phyloP scores from a whole-genome alignment of 805 yeast genomes.

The Tetrapisispora nanseiensis region DNA sequence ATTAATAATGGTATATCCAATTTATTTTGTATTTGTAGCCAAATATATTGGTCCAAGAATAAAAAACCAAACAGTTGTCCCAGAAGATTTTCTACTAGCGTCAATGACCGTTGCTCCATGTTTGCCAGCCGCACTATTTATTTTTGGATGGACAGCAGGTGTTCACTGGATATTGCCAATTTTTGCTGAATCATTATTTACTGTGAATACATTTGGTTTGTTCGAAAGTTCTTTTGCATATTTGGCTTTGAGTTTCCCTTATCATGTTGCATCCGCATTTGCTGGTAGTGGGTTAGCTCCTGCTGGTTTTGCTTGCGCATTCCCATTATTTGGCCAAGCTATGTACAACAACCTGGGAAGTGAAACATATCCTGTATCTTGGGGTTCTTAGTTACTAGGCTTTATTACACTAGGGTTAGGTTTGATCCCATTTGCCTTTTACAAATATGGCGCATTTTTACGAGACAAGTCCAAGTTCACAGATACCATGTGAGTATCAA shows the following conservation, averaged over 20 bases:
- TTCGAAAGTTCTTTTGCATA: constrained; percentile 47
- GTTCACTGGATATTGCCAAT: constrained; percentile 44
- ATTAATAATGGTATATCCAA: constrained; percentile 30
- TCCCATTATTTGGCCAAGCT: constrained; percentile 55
- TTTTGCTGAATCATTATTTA: constrained; percentile 35
- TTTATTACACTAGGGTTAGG: constrained; percentile 37
- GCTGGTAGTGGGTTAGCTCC: constrained; percentile 48
- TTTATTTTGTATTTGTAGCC: constrained; percentile 21
- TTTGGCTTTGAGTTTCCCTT: constrained; percentile 38
- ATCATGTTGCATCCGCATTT: constrained; percentile 47
- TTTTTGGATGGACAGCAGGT: constrained; percentile 44
- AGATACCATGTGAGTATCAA: no score
- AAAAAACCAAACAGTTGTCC: constrained; percentile 25
- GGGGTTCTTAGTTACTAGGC: constrained; percentile 46
- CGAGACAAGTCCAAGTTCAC: constrained; percentile 31
- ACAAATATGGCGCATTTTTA: constrained; percentile 36
- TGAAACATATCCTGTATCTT: constrained; percentile 44
- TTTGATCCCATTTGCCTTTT: constrained; percentile 38
- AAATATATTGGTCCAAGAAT: constrained; percentile 23
- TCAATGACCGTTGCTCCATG: constrained; percentile 35
- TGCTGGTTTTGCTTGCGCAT: constrained; percentile 44
- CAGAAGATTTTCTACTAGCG: constrained; percentile 35
- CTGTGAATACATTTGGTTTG: constrained; percentile 33
- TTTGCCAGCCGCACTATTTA: constrained; percentile 36
- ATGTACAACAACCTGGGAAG: constrained; percentile 46